Base-by-base conservation (phyloP, 2,329 filamentous ascomycete species). In the Gnomoniopsis sp. region DNA sequence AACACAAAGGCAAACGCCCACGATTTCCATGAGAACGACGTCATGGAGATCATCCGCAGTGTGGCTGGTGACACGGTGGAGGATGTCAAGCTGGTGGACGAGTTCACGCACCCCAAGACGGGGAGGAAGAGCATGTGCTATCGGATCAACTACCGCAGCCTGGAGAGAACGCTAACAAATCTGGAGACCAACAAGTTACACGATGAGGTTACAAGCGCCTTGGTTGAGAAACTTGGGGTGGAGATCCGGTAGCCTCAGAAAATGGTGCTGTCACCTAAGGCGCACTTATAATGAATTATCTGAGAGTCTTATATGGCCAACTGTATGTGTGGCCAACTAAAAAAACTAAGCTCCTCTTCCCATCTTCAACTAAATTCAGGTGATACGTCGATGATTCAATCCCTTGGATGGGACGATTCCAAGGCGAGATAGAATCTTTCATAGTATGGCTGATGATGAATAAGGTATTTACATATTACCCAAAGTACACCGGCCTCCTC, bases 11-110 rank as follows among this genome's bases (percentile, higher is more conserved):
- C 67, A 59, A 78, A 72, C 66, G 72, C 65, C 59, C 69, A 73
- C 30, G 75, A 77, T 66, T 91, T 96, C 70, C 93, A 98, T 72
- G 93, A 96, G 72, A 98, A 98, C 74, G 95, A 99, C 73, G 80
- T 98, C 53, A 98, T 98, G 93, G 95, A 98, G 75, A 83, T 97
- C 58, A 90, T 97, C 19, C 87, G 95, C 64, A 87, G 87, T 65
- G 81, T 93, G 49, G 90, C 86, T 11, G 93, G 92, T 53, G 90
- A 96, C 71, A 75, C 87, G 22, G 91, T 95, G 38, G 95, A 99
- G 75, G 91, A 96, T 71, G 93, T 98, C 53, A 80, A 79, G 62
- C 79, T 96, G 30, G 85, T 91, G 54, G 95, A 98, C 74, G 84
- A 91, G 70, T 99, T 98, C 72, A 86, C 84, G 50, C 92, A 98